Evolutionary conservation across 768 basidiomycete species (phyloP).

Genomic region (Mycena pura): DNA sequence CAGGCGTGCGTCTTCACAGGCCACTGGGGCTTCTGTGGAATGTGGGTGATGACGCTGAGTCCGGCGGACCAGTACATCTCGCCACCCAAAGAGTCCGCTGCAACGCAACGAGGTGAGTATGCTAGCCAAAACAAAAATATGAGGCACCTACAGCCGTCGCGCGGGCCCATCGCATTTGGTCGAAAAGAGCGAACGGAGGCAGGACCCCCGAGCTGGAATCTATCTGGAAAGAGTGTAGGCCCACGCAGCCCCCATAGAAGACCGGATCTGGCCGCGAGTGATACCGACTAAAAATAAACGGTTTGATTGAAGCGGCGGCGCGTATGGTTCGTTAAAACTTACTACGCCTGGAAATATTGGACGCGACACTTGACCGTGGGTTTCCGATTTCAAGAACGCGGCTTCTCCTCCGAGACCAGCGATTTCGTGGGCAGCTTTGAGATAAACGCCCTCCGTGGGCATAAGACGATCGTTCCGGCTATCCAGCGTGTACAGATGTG

Average conservation of each 20-base stretch:
- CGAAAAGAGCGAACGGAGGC: slow-evolving; percentile 82
- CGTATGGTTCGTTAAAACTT: slow-evolving; percentile 33
- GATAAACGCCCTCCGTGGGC: slow-evolving; percentile 66
- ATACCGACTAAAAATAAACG: slow-evolving; percentile 58
- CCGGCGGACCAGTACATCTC: slow-evolving; percentile 84
- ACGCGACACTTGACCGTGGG: slow-evolving; percentile 68
- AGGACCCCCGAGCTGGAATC: slow-evolving; percentile 94
- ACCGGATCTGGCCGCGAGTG: slow-evolving; percentile 76
- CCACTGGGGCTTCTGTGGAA: slow-evolving; percentile 81
- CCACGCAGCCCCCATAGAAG: slow-evolving; percentile 66
- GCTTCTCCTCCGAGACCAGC: slow-evolving; percentile 87
- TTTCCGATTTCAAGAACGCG: slow-evolving; percentile 75
- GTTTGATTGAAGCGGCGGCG: background rate
- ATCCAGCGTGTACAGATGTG: slow-evolving; percentile 78
- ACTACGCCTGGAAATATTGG: slow-evolving; percentile 65
- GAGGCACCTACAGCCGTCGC: slow-evolving; percentile 64
- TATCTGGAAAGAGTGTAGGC: slow-evolving; percentile 74
- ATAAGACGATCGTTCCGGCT: slow-evolving; percentile 75
- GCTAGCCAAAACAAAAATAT: background rate
- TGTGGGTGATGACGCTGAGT: slow-evolving; percentile 72
- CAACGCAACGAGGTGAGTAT: background rate
- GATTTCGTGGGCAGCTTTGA: slow-evolving; percentile 69
- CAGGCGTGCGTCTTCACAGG: slow-evolving; percentile 83
- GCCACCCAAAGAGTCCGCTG: slow-evolving; percentile 87
- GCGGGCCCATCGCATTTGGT: slow-evolving; percentile 77